Base-by-base conservation (phyloP, 192 early-diverging fungal genomes). In the Geranomyces michiganensis region DNA sequence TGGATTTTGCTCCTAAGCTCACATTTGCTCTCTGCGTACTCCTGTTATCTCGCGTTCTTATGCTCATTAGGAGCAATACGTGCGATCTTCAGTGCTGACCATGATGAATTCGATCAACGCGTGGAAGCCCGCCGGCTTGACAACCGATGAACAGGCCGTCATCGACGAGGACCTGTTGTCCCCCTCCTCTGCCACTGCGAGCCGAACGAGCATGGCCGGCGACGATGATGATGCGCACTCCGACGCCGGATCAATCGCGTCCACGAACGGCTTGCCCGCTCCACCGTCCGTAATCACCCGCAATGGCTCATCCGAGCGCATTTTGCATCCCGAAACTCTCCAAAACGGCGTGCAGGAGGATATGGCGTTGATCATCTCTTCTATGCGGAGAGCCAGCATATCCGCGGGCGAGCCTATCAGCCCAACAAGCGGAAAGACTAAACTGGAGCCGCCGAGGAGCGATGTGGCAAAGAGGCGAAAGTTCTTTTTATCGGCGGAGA, bases 401-500 rank as follows among this genome's bases (percentile, higher is more conserved):
- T 56, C 46, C 17, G 48, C 46, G 14, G 32, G 24, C 47, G 17
- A n/a, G 43, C 66, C 66, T 26, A 56, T 22, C 13, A 30, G 47
- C 32, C 63, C 63, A 1, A 65, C 63, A 27, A 26, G 58, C 30
- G 31, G 17, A 19, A 26, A 60, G 58, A 26, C 27, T 17, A 64
- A 64, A 46, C 32, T 17, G 17, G 70, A 71, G 33, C 70, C 70
- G 17, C 70, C 70, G 27, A 41, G 70, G 17, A 21, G 19, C 26
- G 71, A 73, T 36, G 63, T 66, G 24, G 64, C 33, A 13, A 65
- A 73, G 55, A 45, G 71, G 24, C 24, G 71, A n/a, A 73, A 73
- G 56, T 73, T 46, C 29, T 73, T 67, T 31, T 30, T 67, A 31
- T 14, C 43, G 12, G 22, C 66, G 30, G 56, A 60, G 31, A 56